A percentile compares a stretch with the other conserved stretches of the same genome.
Conservation (phyloP, 164 flowering plant genomes). For the Macadamia tetraphylla region DNA sequence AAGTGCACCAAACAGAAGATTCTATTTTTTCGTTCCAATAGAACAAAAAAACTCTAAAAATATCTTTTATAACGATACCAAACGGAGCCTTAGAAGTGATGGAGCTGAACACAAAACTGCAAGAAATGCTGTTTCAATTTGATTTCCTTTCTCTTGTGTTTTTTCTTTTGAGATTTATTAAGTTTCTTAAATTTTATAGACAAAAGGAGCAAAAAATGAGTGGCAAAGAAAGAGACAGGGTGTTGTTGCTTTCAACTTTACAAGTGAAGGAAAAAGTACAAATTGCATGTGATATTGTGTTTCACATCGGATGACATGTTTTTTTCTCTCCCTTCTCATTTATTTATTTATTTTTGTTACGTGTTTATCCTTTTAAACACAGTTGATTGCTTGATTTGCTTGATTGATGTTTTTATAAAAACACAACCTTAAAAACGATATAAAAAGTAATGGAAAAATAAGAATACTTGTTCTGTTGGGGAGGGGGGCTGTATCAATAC, state of each 20-base stretch:
- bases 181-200: not conserved
- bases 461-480: too few relatives aligned
- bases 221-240: slow-evolving; percentile 64
- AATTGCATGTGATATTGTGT: slow-evolving; percentile 37
- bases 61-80: too few relatives aligned
- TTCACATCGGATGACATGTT: slow-evolving; percentile 43
- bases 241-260: slow-evolving; percentile 47
- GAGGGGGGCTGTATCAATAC: too few relatives aligned
- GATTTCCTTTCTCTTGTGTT: not conserved
- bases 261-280: slow-evolving; percentile 22
- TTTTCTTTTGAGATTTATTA: not conserved
- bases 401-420: too few relatives aligned
- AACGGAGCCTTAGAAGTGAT: too few relatives aligned
- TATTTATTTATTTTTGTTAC: not conserved
- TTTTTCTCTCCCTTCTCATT: slow-evolving; percentile 7
- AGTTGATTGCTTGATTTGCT: not conserved
- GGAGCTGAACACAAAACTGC: too few relatives aligned
- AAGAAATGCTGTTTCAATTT: too few relatives aligned
- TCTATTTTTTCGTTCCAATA: too few relatives aligned
- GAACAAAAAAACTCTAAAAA: too few relatives aligned
- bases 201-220: slow-evolving; percentile 25
- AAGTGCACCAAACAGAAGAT: too few relatives aligned
- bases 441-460: too few relatives aligned
- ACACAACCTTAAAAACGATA: too few relatives aligned
- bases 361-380: not conserved